These are phyloP conservation scores for Funneliformis caledonium DNA, from an alignment of 371 early-diverging fungal genomes.

Conservation along the genomic window DNA sequence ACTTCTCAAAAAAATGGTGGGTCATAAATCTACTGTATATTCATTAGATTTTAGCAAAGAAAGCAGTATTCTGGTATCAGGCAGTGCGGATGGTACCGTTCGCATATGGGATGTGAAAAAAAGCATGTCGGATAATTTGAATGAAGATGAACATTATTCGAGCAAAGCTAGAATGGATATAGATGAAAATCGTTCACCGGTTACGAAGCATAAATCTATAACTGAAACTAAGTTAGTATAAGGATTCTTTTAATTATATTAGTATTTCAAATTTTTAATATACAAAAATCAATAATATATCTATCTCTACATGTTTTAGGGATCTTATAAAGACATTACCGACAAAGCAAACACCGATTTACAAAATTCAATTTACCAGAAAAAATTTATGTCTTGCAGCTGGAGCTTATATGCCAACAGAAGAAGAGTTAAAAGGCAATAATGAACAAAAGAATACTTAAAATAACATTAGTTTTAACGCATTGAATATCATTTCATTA, in stretches of 20 bases:
- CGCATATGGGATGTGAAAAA: constrained; percentile 94
- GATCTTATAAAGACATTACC: constrained; percentile 81
- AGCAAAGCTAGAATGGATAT: not conserved
- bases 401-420: constrained; percentile 57
- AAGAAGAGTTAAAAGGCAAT: not conserved
- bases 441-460: not conserved
- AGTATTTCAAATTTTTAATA: not conserved
- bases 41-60: constrained; percentile 89
- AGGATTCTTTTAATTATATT: not conserved
- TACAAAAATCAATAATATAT: not conserved
- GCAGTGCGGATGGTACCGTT: constrained; percentile 91
- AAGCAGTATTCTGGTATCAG: constrained; percentile 86
- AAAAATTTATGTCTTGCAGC: constrained; percentile 85
- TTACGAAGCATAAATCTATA: constrained; percentile 32
- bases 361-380: constrained; percentile 85
- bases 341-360: constrained; percentile 95
- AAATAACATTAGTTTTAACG: not conserved
- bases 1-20: constrained; percentile 77
- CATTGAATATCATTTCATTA: too few relatives aligned
- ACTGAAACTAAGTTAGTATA: constrained; percentile 18
- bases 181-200: constrained; percentile 2
- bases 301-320: not conserved
- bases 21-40: constrained; percentile 88
- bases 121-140: constrained; percentile 39
- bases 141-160: not conserved